A percentile compares a stretch with the other conserved stretches of the same genome.
Evolutionary conservation across 1,284 basidiomycete species (phyloP).

Genomic region (Sporisorium exsertum): DNA sequence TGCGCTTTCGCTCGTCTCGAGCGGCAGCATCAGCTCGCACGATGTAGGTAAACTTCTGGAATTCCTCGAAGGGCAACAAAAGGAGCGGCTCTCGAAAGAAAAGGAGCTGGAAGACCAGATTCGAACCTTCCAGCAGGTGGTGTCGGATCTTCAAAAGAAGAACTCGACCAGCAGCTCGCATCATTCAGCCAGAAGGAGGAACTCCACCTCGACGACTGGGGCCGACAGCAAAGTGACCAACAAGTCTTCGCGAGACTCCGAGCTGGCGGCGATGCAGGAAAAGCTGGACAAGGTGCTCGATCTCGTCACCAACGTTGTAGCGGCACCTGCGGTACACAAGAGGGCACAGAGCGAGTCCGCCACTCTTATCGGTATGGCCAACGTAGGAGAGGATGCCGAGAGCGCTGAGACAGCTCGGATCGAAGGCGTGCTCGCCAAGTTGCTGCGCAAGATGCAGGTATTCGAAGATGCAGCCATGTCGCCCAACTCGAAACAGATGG

Average conservation of each 20-base stretch:
- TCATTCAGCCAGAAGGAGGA: conserved; percentile 12
- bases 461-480: conserved; percentile 32
- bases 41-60: conserved; percentile 55
- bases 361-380: conserved; percentile 2
- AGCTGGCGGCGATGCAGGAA: conserved; percentile 57
- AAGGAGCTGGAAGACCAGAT: conserved; percentile 55
- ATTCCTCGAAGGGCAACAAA: conserved; percentile 56
- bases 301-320: conserved; percentile 50
- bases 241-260: conserved; percentile 30
- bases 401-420: conserved; percentile 40
- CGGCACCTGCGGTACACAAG: conserved; percentile 25
- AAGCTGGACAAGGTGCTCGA: conserved; percentile 58
- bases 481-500: conserved; percentile 26
- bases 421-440: conserved; percentile 40
- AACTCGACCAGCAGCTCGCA: conserved; percentile 29
- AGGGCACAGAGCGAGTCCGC: conserved; percentile 35
- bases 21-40: conserved; percentile 49
- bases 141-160: conserved; percentile 49
- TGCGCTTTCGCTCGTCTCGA: conserved; percentile 39
- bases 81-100: conserved; percentile 40
- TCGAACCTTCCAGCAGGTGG: conserved; percentile 47
- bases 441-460: conserved; percentile 46
- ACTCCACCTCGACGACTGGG: conserved; percentile 15
- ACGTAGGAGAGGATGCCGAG: conserved; percentile 15
- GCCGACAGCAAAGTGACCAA: conserved; percentile 27